Evolutionary conservation across 2,329 filamentous ascomycete genomes (phyloP).

Genomic region (Ophiostoma populinum): DNA sequence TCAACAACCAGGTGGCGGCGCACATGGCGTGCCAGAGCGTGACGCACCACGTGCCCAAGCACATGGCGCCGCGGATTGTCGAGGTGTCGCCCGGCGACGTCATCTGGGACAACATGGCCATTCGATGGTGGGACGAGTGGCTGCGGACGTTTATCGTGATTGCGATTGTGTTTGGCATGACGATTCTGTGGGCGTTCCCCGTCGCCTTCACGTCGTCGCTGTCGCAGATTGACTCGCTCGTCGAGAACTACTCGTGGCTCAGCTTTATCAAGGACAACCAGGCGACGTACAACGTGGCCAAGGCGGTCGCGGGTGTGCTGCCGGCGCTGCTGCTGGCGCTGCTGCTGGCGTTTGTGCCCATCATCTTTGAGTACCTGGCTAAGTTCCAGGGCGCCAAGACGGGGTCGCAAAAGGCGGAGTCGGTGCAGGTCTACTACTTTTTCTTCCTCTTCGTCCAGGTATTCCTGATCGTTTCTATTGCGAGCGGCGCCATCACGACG

Average conservation of each 20-base stretch:
- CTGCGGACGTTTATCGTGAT: slow-evolving; percentile 51
- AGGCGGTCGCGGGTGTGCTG: slow-evolving; percentile 65
- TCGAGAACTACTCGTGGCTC: slow-evolving; percentile 48
- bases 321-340: slow-evolving; percentile 62
- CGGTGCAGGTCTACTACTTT: slow-evolving; percentile 89
- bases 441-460: slow-evolving; percentile 86
- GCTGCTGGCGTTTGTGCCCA: slow-evolving; percentile 63
- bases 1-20: slow-evolving; percentile 91
- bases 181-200: slow-evolving; percentile 78
- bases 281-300: slow-evolving; percentile 41
- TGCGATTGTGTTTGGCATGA: slow-evolving; percentile 50
- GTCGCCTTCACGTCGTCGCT: slow-evolving; percentile 76
- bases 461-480: slow-evolving; percentile 81
- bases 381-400: slow-evolving; percentile 67
- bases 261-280: slow-evolving; percentile 44
- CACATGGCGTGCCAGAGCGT: slow-evolving; percentile 95
- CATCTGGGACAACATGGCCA: slow-evolving; percentile 93
- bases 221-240: slow-evolving; percentile 57
- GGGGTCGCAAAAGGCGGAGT: slow-evolving; percentile 57
- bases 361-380: slow-evolving; percentile 60
- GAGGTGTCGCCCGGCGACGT: slow-evolving; percentile 89
- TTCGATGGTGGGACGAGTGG: slow-evolving; percentile 87
- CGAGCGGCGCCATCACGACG: slow-evolving; percentile 47
- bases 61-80: slow-evolving; percentile 85
- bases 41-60: slow-evolving; percentile 76